Evolutionary conservation across 2,329 filamentous ascomycete species (phyloP).

Genomic region (Paracamarosporium sp.): DNA sequence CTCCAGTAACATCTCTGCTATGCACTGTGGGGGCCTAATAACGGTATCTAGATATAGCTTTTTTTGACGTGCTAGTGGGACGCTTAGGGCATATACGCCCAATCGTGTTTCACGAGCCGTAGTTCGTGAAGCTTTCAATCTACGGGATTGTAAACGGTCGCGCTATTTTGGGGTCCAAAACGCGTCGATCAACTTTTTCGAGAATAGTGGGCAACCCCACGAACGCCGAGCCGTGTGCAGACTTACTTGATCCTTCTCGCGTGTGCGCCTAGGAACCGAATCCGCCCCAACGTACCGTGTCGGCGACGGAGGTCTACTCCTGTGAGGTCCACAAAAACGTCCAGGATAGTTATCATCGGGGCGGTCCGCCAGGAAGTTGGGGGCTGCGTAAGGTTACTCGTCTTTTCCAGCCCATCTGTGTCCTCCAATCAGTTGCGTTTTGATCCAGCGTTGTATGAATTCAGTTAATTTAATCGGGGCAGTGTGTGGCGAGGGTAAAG

Average conservation of each 20-base stretch:
- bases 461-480: too few relatives aligned
- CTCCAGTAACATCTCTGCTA: neutral
- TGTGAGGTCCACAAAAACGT: too few relatives aligned
- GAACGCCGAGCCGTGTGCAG: neutral
- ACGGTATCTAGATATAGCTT: neutral
- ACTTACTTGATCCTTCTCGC: neutral
- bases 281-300: neutral
- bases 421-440: too few relatives aligned
- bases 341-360: too few relatives aligned
- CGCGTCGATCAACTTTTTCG: neutral
- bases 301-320: too few relatives aligned
- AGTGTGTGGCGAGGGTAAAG: too few relatives aligned
- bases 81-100: neutral
- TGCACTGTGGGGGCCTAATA: neutral
- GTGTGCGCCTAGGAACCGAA: neutral
- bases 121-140: too few relatives aligned
- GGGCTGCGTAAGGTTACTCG: too few relatives aligned
- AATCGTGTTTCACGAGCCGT: neutral
- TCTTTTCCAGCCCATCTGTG: too few relatives aligned
- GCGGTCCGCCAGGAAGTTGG: neutral
- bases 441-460: too few relatives aligned
- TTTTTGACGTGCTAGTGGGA: neutral
- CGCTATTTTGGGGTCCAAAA: conserved; percentile 1
- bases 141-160: conserved; percentile 1
- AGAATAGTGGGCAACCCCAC: neutral